Conservation (phyloP, 768 basidiomycete genomes). For the Neoboletus subvelutipes region DNA sequence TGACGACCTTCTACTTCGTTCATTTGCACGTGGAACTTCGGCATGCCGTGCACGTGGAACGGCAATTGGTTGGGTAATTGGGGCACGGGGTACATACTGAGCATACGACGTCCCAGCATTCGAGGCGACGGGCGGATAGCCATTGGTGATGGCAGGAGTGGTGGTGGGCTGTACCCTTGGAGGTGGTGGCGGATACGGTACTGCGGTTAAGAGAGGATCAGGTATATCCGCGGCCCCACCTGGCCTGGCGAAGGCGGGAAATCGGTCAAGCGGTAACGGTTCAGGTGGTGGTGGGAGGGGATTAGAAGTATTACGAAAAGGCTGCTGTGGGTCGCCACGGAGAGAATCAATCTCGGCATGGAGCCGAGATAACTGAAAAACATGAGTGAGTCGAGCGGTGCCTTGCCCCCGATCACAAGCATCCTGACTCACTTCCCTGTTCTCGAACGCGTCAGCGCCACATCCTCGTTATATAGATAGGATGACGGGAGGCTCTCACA, state of each 20-base stretch:
- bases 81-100: slow-evolving; percentile 14
- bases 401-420: slow-evolving; percentile 1
- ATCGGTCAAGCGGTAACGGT: slow-evolving; percentile 46
- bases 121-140: slow-evolving; percentile 10
- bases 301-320: slow-evolving; percentile 38
- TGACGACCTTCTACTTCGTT: slow-evolving; percentile 17
- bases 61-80: slow-evolving; percentile 16
- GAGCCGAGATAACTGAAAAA: slow-evolving; percentile 33
- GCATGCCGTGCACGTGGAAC: slow-evolving; percentile 23
- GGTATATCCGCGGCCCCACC: slow-evolving; percentile 21
- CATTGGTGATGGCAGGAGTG: slow-evolving; percentile 4
- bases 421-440: slow-evolving; percentile 31
- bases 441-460: slow-evolving; percentile 12
- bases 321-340: slow-evolving; percentile 30
- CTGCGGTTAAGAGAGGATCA: slow-evolving; percentile 21
- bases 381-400: slow-evolving; percentile 19
- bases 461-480: slow-evolving; percentile 1
- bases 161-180: slow-evolving; percentile 17
- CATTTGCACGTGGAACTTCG: slow-evolving; percentile 23
- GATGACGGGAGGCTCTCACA: slow-evolving; percentile 21
- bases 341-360: slow-evolving; percentile 39
- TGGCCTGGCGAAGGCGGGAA: slow-evolving; percentile 42
- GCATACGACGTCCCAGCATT: slow-evolving; percentile 14
- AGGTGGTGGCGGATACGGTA: slow-evolving; percentile 31
- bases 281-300: slow-evolving; percentile 59